phyloP scores from a whole-genome alignment of 2,329 filamentous ascomycete species.

The Penicillium sp. region DNA sequence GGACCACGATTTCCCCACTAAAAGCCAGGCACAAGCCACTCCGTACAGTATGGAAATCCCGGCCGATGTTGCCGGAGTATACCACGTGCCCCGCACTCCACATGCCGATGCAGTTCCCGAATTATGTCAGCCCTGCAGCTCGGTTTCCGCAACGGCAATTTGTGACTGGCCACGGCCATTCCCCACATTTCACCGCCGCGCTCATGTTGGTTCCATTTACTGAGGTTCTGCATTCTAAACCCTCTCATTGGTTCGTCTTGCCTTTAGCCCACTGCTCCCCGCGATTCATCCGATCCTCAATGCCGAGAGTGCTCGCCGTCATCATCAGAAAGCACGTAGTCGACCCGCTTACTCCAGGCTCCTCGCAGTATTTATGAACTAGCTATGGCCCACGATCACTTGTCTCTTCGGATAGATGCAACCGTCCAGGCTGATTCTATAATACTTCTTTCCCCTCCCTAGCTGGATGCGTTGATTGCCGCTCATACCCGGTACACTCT shows the following conservation, averaged over 20 bases:
- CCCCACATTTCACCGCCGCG: conserved; percentile 12
- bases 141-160: conserved; percentile 30
- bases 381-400: conserved; percentile 16
- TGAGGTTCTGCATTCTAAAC: not conserved
- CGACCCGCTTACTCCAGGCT: conserved; percentile 19
- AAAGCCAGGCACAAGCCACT: no score
- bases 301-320: conserved; percentile 35
- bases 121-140: conserved; percentile 5
- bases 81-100: conserved; percentile 28
- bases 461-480: not conserved
- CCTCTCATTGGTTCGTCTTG: conserved; percentile 7
- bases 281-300: conserved; percentile 33
- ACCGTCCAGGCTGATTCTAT: conserved; percentile 9
- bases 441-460: not conserved
- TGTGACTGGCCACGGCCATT: not conserved
- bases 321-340: conserved; percentile 5
- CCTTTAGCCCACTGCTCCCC: conserved; percentile 14
- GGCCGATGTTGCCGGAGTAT: conserved; percentile 21
- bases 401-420: conserved; percentile 1
- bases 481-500: not conserved
- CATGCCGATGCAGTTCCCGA: conserved; percentile 30
- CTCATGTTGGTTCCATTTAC: not conserved
- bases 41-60: conserved; percentile 17
- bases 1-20: no score
- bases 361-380: conserved; percentile 28